Base-by-base conservation (phyloP, 345 rosid genomes). In the Anastatica hierochuntica region DNA sequence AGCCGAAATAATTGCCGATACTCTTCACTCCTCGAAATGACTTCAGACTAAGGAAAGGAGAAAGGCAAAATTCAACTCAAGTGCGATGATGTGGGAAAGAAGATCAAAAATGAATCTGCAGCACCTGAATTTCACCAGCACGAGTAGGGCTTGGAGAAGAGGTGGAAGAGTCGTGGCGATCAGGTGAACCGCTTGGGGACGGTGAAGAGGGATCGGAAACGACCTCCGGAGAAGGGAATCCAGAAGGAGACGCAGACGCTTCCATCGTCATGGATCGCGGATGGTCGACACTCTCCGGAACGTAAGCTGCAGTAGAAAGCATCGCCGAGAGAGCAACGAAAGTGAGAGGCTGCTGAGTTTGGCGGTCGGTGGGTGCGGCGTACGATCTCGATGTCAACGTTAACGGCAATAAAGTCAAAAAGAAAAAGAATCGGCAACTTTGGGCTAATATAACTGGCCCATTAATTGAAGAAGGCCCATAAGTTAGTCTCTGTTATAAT, bases 1-100 rank as follows among this genome's bases (percentile, higher is more conserved):
- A 87, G 94, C 52, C 87, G 81, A 60, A 87, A 87, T 50, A 87
- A 44, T 60, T 79, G 96, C 24, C 89, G 77, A 67, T 83, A 87
- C 74, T 87, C 96, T 75, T 87, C 94, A 45, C 89, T 90, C 74
- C 63, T 79, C 41, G 78, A 58, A 24, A 77, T 38, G 7, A 71
- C 72, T 1, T 55, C 56, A 43, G 77, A 61, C 98, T 90, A 78
- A 0, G 50, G 55, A 53, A 34, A 45, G n/a, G 14, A 4, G 8
- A 17, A 54, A n/a, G n/a, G 53, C 48, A 16, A 18, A 49, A 9
- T 29, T 8, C 10, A 39, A 43, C 53, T 33, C 10, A 27, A 46
- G 44, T 27, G 44, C 15, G 20, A 49, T 14, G 21, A 18, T 13
- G 13, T 19, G 11, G 34, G 8, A 36, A 44, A 14, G 6, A 52